Conservation (phyloP, 306 rosid genomes). For the Biancaea sappan region DNA sequence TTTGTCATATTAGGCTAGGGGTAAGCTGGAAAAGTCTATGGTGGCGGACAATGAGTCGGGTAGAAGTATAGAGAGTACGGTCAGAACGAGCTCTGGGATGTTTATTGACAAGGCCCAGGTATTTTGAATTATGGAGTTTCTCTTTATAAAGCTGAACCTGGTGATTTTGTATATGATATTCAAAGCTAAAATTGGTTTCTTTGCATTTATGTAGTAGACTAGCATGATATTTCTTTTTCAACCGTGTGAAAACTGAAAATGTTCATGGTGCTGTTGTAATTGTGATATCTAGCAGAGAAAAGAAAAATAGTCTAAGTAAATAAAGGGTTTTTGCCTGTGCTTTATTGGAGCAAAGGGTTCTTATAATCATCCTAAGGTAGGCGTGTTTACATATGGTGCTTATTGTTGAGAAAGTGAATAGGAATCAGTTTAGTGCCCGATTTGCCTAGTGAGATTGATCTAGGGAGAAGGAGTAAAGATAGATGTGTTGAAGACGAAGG, state of each 20-base stretch:
- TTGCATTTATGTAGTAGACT: background rate
- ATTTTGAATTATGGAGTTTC: background rate
- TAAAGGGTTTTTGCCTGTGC: background rate
- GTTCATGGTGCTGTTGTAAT: background rate
- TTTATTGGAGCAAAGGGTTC: background rate
- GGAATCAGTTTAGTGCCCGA: constrained; percentile 7
- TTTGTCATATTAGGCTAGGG: constrained; percentile 61
- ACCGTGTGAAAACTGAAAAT: constrained; percentile 13
- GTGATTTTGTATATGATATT: background rate
- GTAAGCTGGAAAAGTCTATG: constrained; percentile 81
- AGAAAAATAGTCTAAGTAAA: background rate
- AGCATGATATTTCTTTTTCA: background rate
- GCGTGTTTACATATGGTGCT: background rate
- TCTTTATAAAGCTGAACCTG: background rate
- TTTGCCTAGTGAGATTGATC: constrained; percentile 7
- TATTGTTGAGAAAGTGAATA: constrained; percentile 9
- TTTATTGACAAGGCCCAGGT: constrained; percentile 79
- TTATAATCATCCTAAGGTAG: background rate
- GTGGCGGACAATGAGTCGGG: constrained; percentile 90
- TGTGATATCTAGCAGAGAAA: constrained; percentile 1
- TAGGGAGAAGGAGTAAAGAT: background rate
- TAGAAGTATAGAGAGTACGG: constrained; percentile 67
- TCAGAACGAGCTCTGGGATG: constrained; percentile 95
- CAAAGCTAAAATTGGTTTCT: background rate
- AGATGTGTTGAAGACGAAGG: background rate